A percentile compares a stretch with the other conserved stretches of the same genome.
Conservation (phyloP, 1,284 basidiomycete genomes). For the Chondrostereum purpureum region DNA sequence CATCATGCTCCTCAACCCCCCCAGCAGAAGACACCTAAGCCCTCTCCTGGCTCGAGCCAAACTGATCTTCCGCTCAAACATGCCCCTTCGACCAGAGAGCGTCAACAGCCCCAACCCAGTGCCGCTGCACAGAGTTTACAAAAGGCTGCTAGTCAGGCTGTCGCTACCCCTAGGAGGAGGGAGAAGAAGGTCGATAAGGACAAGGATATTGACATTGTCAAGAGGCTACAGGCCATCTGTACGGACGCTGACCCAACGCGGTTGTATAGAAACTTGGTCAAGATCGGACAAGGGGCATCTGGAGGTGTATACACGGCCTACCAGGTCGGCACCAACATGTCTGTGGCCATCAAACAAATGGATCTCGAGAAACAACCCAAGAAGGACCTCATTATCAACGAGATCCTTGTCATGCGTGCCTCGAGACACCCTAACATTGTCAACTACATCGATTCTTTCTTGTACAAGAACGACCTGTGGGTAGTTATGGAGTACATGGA, state of each 20-base stretch:
- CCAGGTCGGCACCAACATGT: conserved; percentile 88
- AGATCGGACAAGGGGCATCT: conserved; percentile 98
- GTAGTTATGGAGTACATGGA: conserved; percentile 99
- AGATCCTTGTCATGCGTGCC: conserved; percentile 97
- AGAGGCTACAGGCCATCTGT: conserved; percentile 88
- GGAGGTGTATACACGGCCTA: conserved; percentile 98
- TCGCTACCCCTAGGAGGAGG: conserved; percentile 73
- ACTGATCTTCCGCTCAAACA: conserved; percentile 48
- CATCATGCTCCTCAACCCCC: conserved; percentile 18
- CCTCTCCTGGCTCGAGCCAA: conserved; percentile 46
- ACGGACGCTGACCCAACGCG: conserved; percentile 96
- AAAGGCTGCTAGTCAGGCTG: conserved; percentile 46
- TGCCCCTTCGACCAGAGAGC: conserved; percentile 19
- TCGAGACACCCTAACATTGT: conserved; percentile 97
- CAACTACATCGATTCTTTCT: conserved; percentile 98
- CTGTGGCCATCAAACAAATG: conserved; percentile 99
- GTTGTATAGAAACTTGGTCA: conserved; percentile 87
- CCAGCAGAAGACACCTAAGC: conserved; percentile 35
- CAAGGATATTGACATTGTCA: conserved; percentile 87
- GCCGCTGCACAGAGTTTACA: conserved; percentile 53
- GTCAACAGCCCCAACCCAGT: conserved; percentile 37
- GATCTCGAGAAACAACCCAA: conserved; percentile 99
- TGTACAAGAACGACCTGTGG: conserved; percentile 97
- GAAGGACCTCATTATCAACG: conserved; percentile 99
- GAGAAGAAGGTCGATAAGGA: conserved; percentile 83